Percentiles rank a stretch among this genome's conserved stretches.
Conservation (phyloP, 129 eudicot genomes). For the Oenanthe sinensis region DNA sequence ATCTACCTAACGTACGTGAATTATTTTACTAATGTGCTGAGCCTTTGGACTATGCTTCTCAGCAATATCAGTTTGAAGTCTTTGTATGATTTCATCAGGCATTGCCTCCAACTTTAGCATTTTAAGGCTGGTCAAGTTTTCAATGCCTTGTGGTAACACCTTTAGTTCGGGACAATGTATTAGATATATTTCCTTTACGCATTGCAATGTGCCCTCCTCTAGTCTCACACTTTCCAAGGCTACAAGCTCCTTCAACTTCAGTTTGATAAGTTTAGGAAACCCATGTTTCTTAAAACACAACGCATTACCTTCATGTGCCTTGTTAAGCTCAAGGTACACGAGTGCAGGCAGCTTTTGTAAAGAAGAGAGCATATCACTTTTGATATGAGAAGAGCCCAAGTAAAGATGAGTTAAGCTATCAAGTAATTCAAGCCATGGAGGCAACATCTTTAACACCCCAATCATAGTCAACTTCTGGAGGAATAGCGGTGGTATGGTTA, state of each 20-base stretch:
- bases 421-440: conserved; percentile 41
- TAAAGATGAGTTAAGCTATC: conserved; percentile 37
- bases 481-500: conserved; percentile 35
- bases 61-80: conserved; percentile 14
- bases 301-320: conserved; percentile 27
- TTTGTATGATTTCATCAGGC: conserved; percentile 32
- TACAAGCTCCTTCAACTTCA: conserved; percentile 33
- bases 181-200: conserved; percentile 32
- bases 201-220: conserved; percentile 38
- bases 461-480: conserved; percentile 43
- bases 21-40: conserved; percentile 21
- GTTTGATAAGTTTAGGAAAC: conserved; percentile 34
- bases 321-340: conserved; percentile 39
- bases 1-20: conserved; percentile 8
- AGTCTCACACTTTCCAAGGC: conserved; percentile 24
- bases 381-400: conserved; percentile 33
- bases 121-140: conserved; percentile 39
- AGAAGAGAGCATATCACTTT: conserved; percentile 28
- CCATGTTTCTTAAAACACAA: conserved; percentile 33
- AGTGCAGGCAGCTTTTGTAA: conserved; percentile 27
- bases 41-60: conserved; percentile 24
- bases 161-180: conserved; percentile 34
- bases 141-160: conserved; percentile 37
- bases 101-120: conserved; percentile 43
- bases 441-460: conserved; percentile 36